Evolutionary conservation across 495 filamentous ascomycete species (phyloP).

Genomic region (Cercophora samala): DNA sequence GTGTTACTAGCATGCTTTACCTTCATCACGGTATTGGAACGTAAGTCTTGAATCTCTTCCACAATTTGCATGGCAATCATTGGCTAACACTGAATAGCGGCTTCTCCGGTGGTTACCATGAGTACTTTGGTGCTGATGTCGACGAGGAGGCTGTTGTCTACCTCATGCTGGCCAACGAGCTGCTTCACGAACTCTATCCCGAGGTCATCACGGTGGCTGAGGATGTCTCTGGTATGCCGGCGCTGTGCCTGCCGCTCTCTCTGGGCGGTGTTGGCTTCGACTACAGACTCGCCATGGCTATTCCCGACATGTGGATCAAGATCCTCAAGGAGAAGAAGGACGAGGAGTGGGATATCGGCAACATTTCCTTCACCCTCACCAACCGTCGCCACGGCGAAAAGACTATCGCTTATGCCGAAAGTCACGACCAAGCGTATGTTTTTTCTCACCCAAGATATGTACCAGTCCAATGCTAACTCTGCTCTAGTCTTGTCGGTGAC

Average conservation of each 20-base stretch:
- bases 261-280: slow-evolving; percentile 94
- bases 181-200: slow-evolving; percentile 87
- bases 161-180: slow-evolving; percentile 93
- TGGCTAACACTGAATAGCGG: slow-evolving; percentile 54
- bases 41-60: slow-evolving; percentile 54
- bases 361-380: slow-evolving; percentile 78
- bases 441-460: not conserved
- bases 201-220: slow-evolving; percentile 88
- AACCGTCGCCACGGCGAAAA: slow-evolving; percentile 96
- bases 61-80: slow-evolving; percentile 6
- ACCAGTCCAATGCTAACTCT: slow-evolving; percentile 33
- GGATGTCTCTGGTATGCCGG: slow-evolving; percentile 97
- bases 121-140: slow-evolving; percentile 91
- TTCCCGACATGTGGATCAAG: slow-evolving; percentile 99
- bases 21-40: slow-evolving; percentile 94
- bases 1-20: slow-evolving; percentile 98
- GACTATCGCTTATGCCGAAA: slow-evolving; percentile 96
- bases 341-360: slow-evolving; percentile 87
- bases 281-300: slow-evolving; percentile 95
- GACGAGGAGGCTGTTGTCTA: slow-evolving; percentile 96
- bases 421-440: slow-evolving; percentile 95
- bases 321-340: slow-evolving; percentile 91
- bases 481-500: slow-evolving; percentile 82
- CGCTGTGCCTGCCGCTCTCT: slow-evolving; percentile 77
- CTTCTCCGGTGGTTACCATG: slow-evolving; percentile 97